phyloP scores from a whole-genome alignment of 305 asterid genomes.

The Fraxinus platypoda region DNA sequence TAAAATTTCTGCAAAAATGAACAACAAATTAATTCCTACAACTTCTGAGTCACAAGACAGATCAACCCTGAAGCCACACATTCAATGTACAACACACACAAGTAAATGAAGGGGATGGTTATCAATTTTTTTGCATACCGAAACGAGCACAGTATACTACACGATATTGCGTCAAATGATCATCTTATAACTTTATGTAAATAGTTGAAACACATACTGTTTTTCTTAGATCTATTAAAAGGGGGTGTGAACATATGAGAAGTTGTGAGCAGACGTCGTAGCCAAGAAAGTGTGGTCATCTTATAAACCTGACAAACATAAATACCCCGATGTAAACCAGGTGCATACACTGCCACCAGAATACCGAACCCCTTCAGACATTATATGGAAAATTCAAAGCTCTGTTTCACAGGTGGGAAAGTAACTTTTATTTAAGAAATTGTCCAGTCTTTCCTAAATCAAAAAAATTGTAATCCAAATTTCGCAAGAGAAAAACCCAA shows the following conservation, averaged over 20 bases:
- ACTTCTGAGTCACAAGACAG: background rate
- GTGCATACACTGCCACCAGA: background rate
- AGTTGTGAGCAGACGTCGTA: background rate
- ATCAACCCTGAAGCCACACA: background rate
- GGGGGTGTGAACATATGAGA: background rate
- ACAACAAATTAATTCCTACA: background rate
- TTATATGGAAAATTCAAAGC: too few relatives aligned
- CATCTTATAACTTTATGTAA: background rate
- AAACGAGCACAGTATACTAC: too few relatives aligned
- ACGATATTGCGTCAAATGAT: background rate
- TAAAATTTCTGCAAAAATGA: slow-evolving; percentile 23
- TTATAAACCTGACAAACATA: background rate
- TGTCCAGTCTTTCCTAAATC: background rate
- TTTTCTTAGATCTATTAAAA: background rate
- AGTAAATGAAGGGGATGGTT: background rate
- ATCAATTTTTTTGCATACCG: background rate
- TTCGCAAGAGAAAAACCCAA: too few relatives aligned
- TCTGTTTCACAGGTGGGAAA: background rate
- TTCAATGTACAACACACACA: background rate
- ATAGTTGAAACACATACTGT: background rate
- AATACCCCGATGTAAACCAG: background rate
- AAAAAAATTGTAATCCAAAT: background rate
- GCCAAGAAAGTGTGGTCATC: background rate
- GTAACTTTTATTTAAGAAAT: background rate
- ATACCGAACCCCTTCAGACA: background rate